These are phyloP conservation scores for Cercophora newfieldiana DNA, from an alignment of 495 filamentous ascomycete species.

Conservation along the genomic window DNA sequence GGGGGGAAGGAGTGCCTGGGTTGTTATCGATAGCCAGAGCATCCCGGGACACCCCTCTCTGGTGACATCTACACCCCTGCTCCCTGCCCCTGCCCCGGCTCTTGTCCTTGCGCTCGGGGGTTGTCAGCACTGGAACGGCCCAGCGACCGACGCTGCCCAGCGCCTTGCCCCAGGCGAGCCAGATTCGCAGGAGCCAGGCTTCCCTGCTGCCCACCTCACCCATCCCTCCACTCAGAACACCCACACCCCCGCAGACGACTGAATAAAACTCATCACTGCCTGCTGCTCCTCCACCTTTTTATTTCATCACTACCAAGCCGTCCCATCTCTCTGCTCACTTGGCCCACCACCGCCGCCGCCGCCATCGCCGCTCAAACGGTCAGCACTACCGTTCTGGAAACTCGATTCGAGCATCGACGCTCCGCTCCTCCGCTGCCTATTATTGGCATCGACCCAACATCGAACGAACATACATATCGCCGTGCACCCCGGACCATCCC, in stretches of 20 bases:
- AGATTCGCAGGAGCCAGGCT: constrained; percentile 16
- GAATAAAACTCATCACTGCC: constrained; percentile 42
- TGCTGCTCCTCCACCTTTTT: constrained; percentile 34
- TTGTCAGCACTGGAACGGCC: constrained; percentile 9
- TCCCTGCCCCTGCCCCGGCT: constrained; percentile 6
- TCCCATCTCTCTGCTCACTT: constrained; percentile 27
- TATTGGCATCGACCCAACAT: constrained; percentile 7
- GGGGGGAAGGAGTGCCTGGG: neutral
- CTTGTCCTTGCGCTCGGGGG: constrained; percentile 13
- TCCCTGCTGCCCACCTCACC: constrained; percentile 26
- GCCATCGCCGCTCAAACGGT: constrained; percentile 17
- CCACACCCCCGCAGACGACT: constrained; percentile 27
- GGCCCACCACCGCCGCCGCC: constrained; percentile 23
- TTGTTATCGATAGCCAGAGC: constrained; percentile 19
- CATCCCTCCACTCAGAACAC: constrained; percentile 30
- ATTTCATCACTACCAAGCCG: constrained; percentile 28
- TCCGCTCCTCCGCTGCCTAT: constrained; percentile 4
- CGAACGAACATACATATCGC: neutral
- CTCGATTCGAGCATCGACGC: neutral
- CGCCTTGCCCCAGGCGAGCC: neutral
- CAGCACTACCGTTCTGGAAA: constrained; percentile 12
- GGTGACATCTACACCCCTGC: constrained; percentile 10
- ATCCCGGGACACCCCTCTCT: neutral
- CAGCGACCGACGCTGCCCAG: neutral
- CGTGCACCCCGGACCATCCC: constrained; percentile 7